Conservation (phyloP, 257 asterid genomes). For the Solanum etuberosum region DNA sequence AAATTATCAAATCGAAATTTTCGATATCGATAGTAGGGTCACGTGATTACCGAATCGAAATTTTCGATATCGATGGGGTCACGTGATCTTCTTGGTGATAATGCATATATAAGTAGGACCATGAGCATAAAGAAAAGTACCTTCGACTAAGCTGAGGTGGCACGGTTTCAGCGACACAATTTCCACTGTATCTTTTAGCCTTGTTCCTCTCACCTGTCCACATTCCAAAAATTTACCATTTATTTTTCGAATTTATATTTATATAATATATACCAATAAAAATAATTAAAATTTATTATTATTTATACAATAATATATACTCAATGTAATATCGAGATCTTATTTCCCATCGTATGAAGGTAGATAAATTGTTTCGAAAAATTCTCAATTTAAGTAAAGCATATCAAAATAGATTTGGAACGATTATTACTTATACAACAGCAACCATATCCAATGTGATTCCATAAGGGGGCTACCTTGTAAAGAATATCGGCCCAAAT, state of each 20-base stretch:
- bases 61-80: background rate
- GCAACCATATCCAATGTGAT: background rate
- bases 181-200: constrained; percentile 45
- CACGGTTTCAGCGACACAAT: constrained; percentile 56
- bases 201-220: constrained; percentile 48
- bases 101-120: background rate
- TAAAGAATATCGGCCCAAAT: background rate
- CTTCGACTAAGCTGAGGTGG: constrained; percentile 55
- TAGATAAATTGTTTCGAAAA: background rate
- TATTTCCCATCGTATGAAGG: background rate
- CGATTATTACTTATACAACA: background rate
- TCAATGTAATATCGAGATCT: background rate
- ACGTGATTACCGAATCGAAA: background rate
- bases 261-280: no score
- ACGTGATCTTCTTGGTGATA: background rate
- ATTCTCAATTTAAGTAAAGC: background rate
- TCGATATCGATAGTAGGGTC: no score
- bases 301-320: no score
- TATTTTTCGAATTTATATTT: no score
- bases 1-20: no score
- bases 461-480: background rate
- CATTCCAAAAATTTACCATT: background rate
- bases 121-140: constrained; percentile 21
- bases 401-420: background rate
- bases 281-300: no score